Conservation (phyloP, 208 protist genomes). For the Wallacemonas sp. region DNA sequence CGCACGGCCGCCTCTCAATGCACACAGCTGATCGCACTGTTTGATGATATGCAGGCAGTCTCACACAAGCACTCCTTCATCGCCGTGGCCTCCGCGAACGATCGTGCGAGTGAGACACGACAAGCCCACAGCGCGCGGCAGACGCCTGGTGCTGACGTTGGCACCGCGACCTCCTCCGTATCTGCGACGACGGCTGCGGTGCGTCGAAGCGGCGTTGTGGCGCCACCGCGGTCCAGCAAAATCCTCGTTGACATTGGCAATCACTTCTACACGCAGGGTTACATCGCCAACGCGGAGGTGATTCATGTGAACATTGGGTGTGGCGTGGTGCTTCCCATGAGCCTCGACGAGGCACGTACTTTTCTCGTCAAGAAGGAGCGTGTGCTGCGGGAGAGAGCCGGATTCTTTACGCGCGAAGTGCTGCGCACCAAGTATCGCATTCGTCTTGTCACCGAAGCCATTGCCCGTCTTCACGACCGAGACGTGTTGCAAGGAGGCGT, state of each 20-base stretch:
- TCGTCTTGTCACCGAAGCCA: constrained; percentile 72
- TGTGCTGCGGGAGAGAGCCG: constrained; percentile 35
- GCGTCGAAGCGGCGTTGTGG: neutral
- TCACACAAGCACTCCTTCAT: constrained; percentile 48
- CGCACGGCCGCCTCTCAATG: constrained; percentile 63
- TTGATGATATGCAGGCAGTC: constrained; percentile 67
- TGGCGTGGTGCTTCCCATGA: constrained; percentile 77
- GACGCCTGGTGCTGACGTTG: neutral
- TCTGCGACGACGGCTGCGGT: neutral
- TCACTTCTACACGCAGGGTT: constrained; percentile 65
- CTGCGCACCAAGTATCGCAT: constrained; percentile 81
- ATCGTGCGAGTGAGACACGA: neutral
- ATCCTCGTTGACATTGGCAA: constrained; percentile 81
- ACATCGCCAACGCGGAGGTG: constrained; percentile 26
- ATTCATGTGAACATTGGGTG: constrained; percentile 83
- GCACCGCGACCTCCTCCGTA: neutral
- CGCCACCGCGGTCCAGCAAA: constrained; percentile 35
- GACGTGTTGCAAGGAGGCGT: constrained; percentile 19
- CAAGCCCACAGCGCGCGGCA: neutral
- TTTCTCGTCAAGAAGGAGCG: constrained; percentile 66
- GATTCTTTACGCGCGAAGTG: constrained; percentile 43
- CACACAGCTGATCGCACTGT: constrained; percentile 57
- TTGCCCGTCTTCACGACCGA: constrained; percentile 52
- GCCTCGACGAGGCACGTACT: constrained; percentile 36
- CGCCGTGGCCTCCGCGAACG: neutral